These are phyloP conservation scores for Eutrema japonicum DNA, from an alignment of 345 rosid species.

Conservation along the genomic window DNA sequence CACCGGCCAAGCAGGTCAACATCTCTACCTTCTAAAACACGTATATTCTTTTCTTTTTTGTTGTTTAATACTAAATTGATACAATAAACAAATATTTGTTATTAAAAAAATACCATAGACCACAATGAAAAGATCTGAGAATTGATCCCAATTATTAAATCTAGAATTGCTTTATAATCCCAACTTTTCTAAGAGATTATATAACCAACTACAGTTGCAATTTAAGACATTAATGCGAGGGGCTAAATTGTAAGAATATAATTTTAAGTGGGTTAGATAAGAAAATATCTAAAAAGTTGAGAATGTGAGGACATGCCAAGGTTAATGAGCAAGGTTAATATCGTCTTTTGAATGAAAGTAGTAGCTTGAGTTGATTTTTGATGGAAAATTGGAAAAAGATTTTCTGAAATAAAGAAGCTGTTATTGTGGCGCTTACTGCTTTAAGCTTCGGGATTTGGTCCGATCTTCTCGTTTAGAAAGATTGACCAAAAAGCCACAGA, in stretches of 20 bases:
- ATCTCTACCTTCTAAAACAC: conserved; percentile 45
- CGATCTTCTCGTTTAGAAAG: conserved; percentile 38
- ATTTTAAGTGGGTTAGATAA: conserved; percentile 1
- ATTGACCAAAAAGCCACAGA: conserved; percentile 33
- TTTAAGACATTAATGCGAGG: background rate
- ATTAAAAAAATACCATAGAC: conserved; percentile 3
- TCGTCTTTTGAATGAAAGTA: conserved; percentile 24
- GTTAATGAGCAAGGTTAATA: conserved; percentile 11
- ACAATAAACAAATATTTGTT: background rate
- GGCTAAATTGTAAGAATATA: conserved; percentile 17
- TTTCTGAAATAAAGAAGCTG: conserved; percentile 39
- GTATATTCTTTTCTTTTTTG: background rate
- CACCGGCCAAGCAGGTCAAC: conserved; percentile 49
- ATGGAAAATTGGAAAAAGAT: conserved; percentile 9
- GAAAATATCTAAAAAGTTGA: background rate
- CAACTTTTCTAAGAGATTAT: conserved; percentile 1
- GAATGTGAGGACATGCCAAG: background rate
- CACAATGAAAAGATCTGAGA: conserved; percentile 28
- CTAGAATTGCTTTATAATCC: background rate
- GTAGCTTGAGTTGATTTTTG: conserved; percentile 31
- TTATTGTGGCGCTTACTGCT: conserved; percentile 40
- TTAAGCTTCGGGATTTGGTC: conserved; percentile 45
- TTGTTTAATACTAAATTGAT: conserved; percentile 4
- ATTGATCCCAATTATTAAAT: conserved; percentile 11
- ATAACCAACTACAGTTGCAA: background rate